Base-by-base conservation (phyloP, 805 yeast species). In the Geotrichum ghanense region DNA sequence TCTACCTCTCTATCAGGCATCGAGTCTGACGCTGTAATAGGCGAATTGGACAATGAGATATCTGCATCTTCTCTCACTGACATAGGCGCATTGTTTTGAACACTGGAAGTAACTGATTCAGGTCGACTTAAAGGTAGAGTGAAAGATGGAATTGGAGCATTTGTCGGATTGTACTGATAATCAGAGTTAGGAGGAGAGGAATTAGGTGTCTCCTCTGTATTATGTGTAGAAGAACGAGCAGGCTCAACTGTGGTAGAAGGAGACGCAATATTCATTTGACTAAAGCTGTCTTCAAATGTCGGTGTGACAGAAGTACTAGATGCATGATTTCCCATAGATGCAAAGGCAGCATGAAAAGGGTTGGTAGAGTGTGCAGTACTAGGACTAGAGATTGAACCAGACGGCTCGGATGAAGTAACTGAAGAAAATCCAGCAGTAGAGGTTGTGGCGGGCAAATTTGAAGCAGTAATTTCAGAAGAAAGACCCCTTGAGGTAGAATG, bases 21-120 rank as follows among this genome's bases (percentile, higher is more conserved):
- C 42, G 58, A 55, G n/a, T 56, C 53, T 12, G 65, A 51, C 7
- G 61, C 64, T 4, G 57, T 53, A 45, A 62, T 66, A n/a, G 67
- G 70, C 3, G 73, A 68, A 37, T 65, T 67, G 3, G 71, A 68
- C 17, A 66, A 61, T 5, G 73, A 63, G 16, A 60, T 60, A 49
- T 75, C 79, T 14, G 71, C 62, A 51, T 80, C 95, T 51, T 84
- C 95, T 50, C 95, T 78, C 5, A 87, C 95, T 20, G 95, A 84
- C 64, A 79, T 76, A 0, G 97, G 89, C 2, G 97, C 87, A 61
- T 90, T 88, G 65, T 89, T 89, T 56, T 83, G 90, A 26, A 88
- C 94, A 41, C 95, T 84, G 0, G 96, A 87, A 0, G 96, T 84
- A 35, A 83, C 76, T 0, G 95, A 84, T 49, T 81, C 83, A 1